Conservation (phyloP, 495 filamentous ascomycete species). For the Parathielavia hyrcaniae region DNA sequence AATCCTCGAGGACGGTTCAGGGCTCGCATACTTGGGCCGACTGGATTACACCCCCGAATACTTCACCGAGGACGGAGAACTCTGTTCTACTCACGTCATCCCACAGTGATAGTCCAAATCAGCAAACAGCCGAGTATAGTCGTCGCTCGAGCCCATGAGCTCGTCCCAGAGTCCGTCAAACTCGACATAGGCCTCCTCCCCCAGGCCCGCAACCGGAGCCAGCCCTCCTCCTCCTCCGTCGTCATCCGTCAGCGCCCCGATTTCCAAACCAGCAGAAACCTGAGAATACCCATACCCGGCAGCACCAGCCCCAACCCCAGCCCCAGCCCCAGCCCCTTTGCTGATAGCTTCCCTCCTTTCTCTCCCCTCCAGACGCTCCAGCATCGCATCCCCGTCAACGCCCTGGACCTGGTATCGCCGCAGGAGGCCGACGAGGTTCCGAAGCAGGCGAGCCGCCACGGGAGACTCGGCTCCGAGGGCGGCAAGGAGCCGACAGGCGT, state of each 20-base stretch:
- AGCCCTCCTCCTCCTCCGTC: neutral
- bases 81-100: neutral
- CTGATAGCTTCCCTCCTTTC: too few species aligned
- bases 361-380: neutral
- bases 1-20: neutral
- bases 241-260: neutral
- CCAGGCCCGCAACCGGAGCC: neutral
- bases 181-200: neutral
- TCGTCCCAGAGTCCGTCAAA: conserved; percentile 4
- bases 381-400: neutral
- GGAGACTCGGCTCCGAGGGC: neutral
- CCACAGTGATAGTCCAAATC: conserved; percentile 8
- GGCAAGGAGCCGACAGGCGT: neutral
- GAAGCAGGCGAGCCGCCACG: neutral
- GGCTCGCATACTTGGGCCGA: conserved; percentile 1
- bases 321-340: too few species aligned
- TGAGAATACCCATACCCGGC: neutral
- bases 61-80: neutral
- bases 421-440: neutral
- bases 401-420: neutral
- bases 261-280: too few species aligned
- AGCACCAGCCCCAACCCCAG: neutral
- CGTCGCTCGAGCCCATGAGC: neutral
- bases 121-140: conserved; percentile 2
- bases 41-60: conserved; percentile 2